Percentiles rank a stretch among this genome's conserved stretches.
phyloP scores from a whole-genome alignment of 345 rosid genomes.

The Stellera chamaejasme region DNA sequence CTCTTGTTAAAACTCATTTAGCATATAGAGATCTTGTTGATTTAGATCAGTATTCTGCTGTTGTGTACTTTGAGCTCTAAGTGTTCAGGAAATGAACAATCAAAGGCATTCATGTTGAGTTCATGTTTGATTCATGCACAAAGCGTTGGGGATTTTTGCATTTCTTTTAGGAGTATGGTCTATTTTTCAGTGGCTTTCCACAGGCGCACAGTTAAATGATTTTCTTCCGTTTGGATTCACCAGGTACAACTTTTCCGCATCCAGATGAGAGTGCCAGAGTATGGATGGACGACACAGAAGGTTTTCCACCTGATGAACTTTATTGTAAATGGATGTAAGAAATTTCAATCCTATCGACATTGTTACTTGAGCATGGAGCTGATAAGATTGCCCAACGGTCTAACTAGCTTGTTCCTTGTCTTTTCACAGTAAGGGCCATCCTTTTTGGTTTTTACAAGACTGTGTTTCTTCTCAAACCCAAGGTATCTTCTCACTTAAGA shows the following conservation, averaged over 20 bases:
- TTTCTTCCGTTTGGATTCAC: neutral
- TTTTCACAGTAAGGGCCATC: conserved; percentile 41
- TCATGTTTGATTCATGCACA: no score
- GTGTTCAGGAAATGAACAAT: no score
- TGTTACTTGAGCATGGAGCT: conserved; percentile 3
- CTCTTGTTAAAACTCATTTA: no score
- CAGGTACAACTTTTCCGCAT: conserved; percentile 78
- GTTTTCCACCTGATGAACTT: conserved; percentile 93
- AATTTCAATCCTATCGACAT: neutral
- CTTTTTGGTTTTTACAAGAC: conserved; percentile 39
- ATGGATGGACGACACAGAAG: conserved; percentile 96
- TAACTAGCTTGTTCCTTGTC: neutral
- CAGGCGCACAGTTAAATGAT: neutral
- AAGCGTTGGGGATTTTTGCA: no score
- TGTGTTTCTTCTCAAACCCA: conserved; percentile 35
- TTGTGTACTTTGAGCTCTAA: no score
- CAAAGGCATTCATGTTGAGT: no score
- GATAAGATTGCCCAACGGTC: conserved; percentile 5
- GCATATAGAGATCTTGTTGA: no score
- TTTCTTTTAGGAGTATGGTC: neutral
- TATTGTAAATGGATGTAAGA: conserved; percentile 75
- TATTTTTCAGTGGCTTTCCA: neutral
- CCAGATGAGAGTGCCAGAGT: conserved; percentile 84
- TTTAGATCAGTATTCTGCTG: no score
- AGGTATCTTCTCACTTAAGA: conserved; percentile 22